phyloP scores from a whole-genome alignment of 2,329 filamentous ascomycete species.

The Tolypocladium paradoxum region DNA sequence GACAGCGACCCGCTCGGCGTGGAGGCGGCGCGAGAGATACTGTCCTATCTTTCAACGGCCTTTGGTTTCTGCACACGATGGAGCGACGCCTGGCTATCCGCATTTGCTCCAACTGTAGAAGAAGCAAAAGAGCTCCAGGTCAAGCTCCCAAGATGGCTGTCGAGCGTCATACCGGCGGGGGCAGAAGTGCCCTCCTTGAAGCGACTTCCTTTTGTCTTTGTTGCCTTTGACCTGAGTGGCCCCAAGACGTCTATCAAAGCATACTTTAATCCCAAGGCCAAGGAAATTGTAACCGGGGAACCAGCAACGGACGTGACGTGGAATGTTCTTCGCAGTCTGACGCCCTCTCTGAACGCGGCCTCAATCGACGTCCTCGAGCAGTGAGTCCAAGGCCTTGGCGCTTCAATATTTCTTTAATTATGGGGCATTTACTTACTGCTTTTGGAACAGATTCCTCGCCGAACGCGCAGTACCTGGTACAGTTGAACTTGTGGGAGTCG shows the following conservation, averaged over 20 bases:
- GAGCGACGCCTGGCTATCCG: slow-evolving; percentile 1
- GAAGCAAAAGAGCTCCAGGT: neutral
- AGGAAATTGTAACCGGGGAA: slow-evolving; percentile 3
- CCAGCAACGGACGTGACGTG: neutral
- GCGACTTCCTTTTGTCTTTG: slow-evolving; percentile 4
- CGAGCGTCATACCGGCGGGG: neutral
- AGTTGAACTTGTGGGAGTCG: slow-evolving; percentile 4
- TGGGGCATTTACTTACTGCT: neutral
- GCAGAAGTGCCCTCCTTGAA: neutral
- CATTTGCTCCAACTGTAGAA: neutral
- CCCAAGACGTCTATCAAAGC: slow-evolving; percentile 3
- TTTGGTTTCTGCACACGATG: slow-evolving; percentile 4
- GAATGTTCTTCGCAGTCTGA: slow-evolving; percentile 1
- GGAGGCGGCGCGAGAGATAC: slow-evolving; percentile 1
- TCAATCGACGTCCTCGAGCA: slow-evolving; percentile 3
- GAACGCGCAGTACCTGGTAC: neutral
- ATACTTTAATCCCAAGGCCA: slow-evolving; percentile 5
- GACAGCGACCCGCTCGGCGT: slow-evolving; percentile 5
- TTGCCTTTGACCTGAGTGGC: slow-evolving; percentile 6
- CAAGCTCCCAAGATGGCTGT: slow-evolving; percentile 3
- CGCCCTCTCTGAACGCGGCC: slow-evolving; percentile 2
- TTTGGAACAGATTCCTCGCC: slow-evolving; percentile 1
- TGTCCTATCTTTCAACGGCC: neutral
- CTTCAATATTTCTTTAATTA: neutral
- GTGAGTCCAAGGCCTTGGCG: neutral